Percentiles rank a stretch among this genome's conserved stretches.
Evolutionary conservation across 805 yeast genomes (phyloP).

Genomic region (Suhomyces sp.): DNA sequence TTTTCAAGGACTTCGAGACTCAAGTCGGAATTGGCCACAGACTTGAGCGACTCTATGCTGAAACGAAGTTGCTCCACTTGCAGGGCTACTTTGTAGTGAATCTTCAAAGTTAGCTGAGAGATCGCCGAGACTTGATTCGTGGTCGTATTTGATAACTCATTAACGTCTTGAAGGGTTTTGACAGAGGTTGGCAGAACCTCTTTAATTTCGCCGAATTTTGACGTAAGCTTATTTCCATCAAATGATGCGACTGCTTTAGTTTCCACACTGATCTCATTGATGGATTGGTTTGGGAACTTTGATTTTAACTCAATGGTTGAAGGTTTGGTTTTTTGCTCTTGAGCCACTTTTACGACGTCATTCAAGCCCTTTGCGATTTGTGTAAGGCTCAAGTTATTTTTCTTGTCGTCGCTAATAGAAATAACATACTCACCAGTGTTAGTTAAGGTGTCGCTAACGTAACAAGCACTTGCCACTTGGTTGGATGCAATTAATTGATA

Average conservation of each 20-base stretch:
- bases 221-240: neutral
- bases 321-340: neutral
- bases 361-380: neutral
- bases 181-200: neutral
- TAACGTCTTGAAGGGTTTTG: constrained; percentile 1
- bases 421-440: constrained; percentile 30
- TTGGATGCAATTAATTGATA: neutral
- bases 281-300: neutral
- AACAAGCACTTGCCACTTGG: constrained; percentile 10
- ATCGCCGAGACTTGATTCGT: constrained; percentile 4
- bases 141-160: constrained; percentile 15
- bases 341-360: neutral
- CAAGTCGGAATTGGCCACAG: neutral
- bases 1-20: neutral
- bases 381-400: neutral
- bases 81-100: neutral
- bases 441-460: constrained; percentile 23
- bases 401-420: neutral
- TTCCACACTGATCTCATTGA: neutral
- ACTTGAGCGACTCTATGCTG: constrained; percentile 14
- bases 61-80: constrained; percentile 24
- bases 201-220: neutral
- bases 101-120: neutral
- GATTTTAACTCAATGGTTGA: neutral
- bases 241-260: neutral